Conservation (phyloP, 805 yeast genomes). For the Cyberlindnera euphorbiae region DNA sequence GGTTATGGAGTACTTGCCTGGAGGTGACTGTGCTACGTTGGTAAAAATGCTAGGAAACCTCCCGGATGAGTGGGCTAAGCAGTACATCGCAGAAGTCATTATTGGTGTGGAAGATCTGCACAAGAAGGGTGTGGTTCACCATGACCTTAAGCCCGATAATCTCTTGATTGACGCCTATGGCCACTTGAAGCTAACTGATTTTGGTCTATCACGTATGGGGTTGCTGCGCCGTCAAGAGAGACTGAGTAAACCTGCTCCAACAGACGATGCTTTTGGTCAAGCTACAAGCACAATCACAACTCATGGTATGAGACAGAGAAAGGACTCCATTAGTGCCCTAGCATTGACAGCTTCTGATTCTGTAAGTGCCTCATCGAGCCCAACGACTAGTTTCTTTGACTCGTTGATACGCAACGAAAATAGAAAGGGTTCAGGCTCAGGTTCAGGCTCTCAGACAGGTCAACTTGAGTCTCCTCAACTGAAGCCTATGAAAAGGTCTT, state of each 20-base stretch:
- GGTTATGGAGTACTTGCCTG: slow-evolving; percentile 95
- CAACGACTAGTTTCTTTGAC: slow-evolving; percentile 28
- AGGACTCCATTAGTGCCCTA: slow-evolving; percentile 21
- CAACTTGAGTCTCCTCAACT: slow-evolving; percentile 41
- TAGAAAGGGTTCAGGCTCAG: slow-evolving; percentile 11
- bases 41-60: slow-evolving; percentile 76
- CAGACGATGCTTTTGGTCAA: slow-evolving; percentile 23
- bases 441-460: slow-evolving; percentile 6
- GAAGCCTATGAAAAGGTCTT: slow-evolving; percentile 43
- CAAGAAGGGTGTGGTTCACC: slow-evolving; percentile 81
- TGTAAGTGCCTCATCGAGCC: slow-evolving; percentile 24
- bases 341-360: slow-evolving; percentile 17
- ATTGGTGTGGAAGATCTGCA: slow-evolving; percentile 90
- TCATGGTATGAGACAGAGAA: slow-evolving; percentile 11
- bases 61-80: slow-evolving; percentile 81
- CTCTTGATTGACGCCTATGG: slow-evolving; percentile 80
- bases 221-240: slow-evolving; percentile 72
- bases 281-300: slow-evolving; percentile 11
- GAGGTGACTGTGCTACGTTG: slow-evolving; percentile 92
- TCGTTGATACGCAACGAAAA: slow-evolving; percentile 19
- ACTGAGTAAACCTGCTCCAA: slow-evolving; percentile 10
- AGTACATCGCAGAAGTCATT: slow-evolving; percentile 85
- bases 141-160: slow-evolving; percentile 95
- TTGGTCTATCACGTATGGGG: slow-evolving; percentile 90
- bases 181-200: slow-evolving; percentile 89